A percentile compares a stretch with the other conserved stretches of the same genome.
phyloP scores from a whole-genome alignment of 2,329 filamentous ascomycete genomes.

The Graphilbum sp. region DNA sequence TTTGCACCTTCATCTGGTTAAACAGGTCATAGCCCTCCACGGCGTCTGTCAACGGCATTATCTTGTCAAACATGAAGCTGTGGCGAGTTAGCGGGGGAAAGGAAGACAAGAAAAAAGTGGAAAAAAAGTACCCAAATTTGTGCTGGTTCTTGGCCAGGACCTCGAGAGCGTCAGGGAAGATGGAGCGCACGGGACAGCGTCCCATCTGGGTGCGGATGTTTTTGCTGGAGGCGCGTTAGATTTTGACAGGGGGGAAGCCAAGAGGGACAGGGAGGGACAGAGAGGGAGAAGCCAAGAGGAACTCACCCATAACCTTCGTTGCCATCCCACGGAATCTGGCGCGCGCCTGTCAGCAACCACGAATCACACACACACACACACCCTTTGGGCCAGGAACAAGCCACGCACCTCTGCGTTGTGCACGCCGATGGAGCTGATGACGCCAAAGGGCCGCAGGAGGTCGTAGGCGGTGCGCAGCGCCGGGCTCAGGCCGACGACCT shows the following conservation, averaged over 20 bases:
- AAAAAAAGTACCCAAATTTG: constrained; percentile 50
- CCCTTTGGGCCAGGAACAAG: no score
- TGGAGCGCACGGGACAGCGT: constrained; percentile 55
- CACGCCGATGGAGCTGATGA: constrained; percentile 60
- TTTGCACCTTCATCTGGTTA: constrained; percentile 56
- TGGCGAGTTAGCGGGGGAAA: neutral
- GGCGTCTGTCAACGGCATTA: constrained; percentile 53
- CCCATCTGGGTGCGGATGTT: constrained; percentile 63
- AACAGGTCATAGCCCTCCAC: constrained; percentile 56
- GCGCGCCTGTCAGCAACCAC: neutral
- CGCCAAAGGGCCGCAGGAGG: constrained; percentile 53
- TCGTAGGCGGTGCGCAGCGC: constrained; percentile 58
- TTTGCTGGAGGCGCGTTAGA: constrained; percentile 35
- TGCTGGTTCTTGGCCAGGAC: constrained; percentile 51
- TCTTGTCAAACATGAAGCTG: constrained; percentile 63
- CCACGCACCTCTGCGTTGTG: constrained; percentile 56
- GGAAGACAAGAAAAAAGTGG: no score
- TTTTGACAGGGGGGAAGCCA: no score
- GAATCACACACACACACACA: no score
- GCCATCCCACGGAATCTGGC: constrained; percentile 48
- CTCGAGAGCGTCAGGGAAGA: constrained; percentile 49
- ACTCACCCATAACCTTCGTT: constrained; percentile 42
- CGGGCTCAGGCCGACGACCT: constrained; percentile 55
- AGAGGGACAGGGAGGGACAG: neutral
- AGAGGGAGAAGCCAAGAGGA: neutral